These are phyloP conservation scores for Arthrinium phaeospermum DNA, from an alignment of 2,329 filamentous ascomycete genomes.

Conservation along the genomic window DNA sequence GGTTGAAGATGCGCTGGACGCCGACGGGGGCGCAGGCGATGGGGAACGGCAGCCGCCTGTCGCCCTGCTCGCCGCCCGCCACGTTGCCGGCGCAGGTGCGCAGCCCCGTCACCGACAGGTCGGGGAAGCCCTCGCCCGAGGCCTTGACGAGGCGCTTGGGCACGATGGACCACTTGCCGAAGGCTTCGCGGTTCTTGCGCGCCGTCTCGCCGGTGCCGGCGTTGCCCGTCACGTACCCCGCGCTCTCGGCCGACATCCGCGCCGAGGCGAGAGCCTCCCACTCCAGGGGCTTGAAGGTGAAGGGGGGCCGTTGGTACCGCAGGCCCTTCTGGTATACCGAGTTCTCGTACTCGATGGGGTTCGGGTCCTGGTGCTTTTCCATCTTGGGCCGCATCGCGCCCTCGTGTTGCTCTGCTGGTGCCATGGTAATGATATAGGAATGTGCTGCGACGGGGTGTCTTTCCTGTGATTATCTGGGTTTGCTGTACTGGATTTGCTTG, in stretches of 20 bases:
- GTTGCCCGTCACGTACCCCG: conserved; percentile 33
- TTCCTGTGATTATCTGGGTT: not conserved
- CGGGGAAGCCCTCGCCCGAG: conserved; percentile 24
- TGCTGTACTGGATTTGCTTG: not conserved
- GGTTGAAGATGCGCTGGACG: conserved; percentile 36
- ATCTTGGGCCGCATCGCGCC: conserved; percentile 18
- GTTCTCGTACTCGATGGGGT: conserved; percentile 30
- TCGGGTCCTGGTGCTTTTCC: conserved; percentile 24
- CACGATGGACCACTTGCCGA: conserved; percentile 32
- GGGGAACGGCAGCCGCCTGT: conserved; percentile 28
- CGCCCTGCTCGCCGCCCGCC: not conserved
- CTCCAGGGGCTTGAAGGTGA: conserved; percentile 35
- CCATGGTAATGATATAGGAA: not conserved
- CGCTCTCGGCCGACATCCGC: conserved; percentile 33
- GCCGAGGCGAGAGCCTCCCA: conserved; percentile 34
- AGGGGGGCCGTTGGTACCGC: conserved; percentile 32
- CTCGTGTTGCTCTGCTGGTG: conserved; percentile 2
- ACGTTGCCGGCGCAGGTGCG: conserved; percentile 19
- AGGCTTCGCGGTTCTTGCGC: conserved; percentile 33
- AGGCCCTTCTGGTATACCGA: conserved; percentile 32
- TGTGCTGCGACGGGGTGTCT: not conserved
- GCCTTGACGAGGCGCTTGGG: conserved; percentile 30
- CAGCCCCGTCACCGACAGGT: conserved; percentile 27
- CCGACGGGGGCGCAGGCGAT: conserved; percentile 35
- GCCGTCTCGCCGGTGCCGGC: conserved; percentile 35